phyloP scores from a whole-genome alignment of 1,139 yeast species.

The Kodamaea plutei region DNA sequence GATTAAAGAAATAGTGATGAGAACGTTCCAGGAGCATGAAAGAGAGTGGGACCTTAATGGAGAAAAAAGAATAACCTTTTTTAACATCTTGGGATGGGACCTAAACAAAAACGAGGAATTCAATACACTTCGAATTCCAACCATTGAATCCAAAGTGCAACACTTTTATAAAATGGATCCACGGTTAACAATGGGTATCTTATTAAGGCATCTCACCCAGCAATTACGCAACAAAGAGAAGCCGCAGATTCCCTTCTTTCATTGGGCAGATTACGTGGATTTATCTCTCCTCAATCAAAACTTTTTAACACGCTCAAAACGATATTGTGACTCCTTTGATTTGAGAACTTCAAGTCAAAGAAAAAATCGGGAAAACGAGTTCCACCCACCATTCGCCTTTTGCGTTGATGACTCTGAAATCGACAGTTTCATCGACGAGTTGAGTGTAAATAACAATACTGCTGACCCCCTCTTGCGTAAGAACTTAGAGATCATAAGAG shows the following conservation, averaged over 20 bases:
- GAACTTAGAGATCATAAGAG: conserved; percentile 8
- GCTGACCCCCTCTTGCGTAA: conserved; percentile 3
- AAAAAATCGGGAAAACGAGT: conserved; percentile 18
- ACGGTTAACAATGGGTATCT: conserved; percentile 26
- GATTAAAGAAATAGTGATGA: no score
- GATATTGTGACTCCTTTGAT: conserved; percentile 19
- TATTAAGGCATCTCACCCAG: conserved; percentile 19
- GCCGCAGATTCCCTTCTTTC: conserved; percentile 24
- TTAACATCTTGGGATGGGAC: background rate
- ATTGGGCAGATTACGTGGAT: conserved; percentile 37
- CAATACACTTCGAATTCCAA: background rate
- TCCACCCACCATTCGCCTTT: conserved; percentile 15
- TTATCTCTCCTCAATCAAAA: conserved; percentile 22
- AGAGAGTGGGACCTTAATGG: no score
- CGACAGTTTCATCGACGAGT: no score
- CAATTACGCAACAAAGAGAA: conserved; percentile 2
- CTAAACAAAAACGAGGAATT: background rate
- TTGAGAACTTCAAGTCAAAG: conserved; percentile 7
- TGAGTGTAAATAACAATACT: no score
- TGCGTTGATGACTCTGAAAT: conserved; percentile 28
- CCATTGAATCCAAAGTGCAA: conserved; percentile 4
- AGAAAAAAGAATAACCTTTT: background rate
- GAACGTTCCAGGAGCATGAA: no score
- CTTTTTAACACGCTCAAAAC: conserved; percentile 15
- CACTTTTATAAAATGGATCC: conserved; percentile 28